Conservation (phyloP, 306 rosid genomes). For the Senna siamea region DNA sequence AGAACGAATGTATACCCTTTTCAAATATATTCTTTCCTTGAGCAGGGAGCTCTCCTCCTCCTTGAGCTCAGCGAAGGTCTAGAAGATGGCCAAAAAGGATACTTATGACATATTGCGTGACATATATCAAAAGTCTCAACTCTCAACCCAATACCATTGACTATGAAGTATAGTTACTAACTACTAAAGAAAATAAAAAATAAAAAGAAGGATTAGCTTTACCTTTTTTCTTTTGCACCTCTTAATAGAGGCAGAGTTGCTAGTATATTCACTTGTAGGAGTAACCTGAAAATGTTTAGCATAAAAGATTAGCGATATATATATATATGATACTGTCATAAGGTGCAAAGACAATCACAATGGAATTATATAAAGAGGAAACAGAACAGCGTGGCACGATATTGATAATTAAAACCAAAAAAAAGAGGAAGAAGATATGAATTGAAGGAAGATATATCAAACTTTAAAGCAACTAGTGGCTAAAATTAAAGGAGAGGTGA, state of each 20-base stretch:
- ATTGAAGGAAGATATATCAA: too few species aligned
- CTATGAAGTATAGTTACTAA: too few species aligned
- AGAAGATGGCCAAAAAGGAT: conserved; percentile 12
- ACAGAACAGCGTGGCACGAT: not conserved
- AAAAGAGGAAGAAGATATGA: too few species aligned
- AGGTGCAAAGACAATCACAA: not conserved
- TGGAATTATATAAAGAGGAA: not conserved
- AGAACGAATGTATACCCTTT: conserved; percentile 49
- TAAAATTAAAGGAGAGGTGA: too few species aligned
- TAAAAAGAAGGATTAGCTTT: not conserved
- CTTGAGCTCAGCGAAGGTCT: conserved; percentile 80
- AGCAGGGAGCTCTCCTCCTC: conserved; percentile 76
- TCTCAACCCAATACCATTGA: too few species aligned
- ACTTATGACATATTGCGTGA: too few species aligned
- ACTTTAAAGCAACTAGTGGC: too few species aligned
- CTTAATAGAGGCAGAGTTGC: conserved; percentile 53
- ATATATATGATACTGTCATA: not conserved
- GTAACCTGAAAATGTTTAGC: conserved; percentile 58
- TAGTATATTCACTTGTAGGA: conserved; percentile 63
- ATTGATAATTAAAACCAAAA: too few species aligned
- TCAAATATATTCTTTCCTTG: conserved; percentile 57
- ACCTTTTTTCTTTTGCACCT: conserved; percentile 76
- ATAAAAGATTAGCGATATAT: too few species aligned
- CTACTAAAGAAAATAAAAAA: not conserved
- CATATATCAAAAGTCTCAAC: too few species aligned